Base-by-base conservation (phyloP, 2,329 filamentous ascomycete genomes). In the Cladorrhinum sp. region DNA sequence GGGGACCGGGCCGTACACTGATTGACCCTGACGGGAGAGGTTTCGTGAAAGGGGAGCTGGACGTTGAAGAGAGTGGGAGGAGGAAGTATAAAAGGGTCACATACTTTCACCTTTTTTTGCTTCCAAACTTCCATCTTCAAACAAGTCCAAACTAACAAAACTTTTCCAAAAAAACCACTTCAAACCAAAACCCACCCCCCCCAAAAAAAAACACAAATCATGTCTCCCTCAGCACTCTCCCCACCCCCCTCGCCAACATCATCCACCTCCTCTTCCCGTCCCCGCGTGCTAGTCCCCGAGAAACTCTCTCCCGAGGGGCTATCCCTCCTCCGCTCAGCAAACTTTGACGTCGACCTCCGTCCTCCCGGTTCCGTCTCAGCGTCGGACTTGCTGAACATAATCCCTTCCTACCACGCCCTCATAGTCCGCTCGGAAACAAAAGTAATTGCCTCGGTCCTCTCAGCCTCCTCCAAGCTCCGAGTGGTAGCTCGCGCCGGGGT, bases 341-440 rank as follows among this genome's bases (percentile, higher is more conserved):
- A 83, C 38, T 86, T 90, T 68, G 84, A 91, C 22, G 88, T 93
- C 32, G 85, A 93, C 70, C 85, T 86, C 64, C 83, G 82, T 56
- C 45, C 49, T n/a, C 83, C 84, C 54, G 84, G 82, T 1, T 45
- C 41, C 16, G 75, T 93, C 16, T 81, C 80, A 2, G 74, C 87
- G 0, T 79, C 85, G 1, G 83, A 92, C 65, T 80, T 93, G 20
- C 74, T 66, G 48, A 66, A 76, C n/a, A 80, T 88, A 60, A 92
- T 93, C 60, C 83, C 85, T 0, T 77, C 81, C 22, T 93, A 93
- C 72, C 85, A 92, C 52, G 91, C 88, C 20, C 80, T 93, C 55
- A 90, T 93, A 62, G 86, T 93, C 45, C 86, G 90, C 2, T 93
- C 90, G 38, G 90, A 92, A 75, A 93, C 90, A 1, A 89, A 92